These are phyloP conservation scores for Macrophomina phaseolina DNA, from an alignment of 2,329 filamentous ascomycete species.

Conservation along the genomic window DNA sequence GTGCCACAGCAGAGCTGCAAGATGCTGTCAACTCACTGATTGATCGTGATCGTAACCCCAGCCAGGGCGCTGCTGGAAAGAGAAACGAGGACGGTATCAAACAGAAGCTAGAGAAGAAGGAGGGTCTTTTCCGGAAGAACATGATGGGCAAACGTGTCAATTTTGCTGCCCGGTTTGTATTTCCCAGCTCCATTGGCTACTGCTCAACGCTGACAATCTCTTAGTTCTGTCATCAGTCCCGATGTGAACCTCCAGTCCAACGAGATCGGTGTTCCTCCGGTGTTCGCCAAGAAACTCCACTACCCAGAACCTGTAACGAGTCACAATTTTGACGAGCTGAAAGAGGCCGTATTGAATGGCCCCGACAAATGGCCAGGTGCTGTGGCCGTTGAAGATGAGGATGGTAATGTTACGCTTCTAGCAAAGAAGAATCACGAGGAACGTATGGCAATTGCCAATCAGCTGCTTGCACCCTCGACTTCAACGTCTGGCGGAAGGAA, in stretches of 20 bases:
- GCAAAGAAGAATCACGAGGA: conserved; percentile 88
- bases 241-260: conserved; percentile 99
- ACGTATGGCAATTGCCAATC: conserved; percentile 86
- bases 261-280: conserved; percentile 97
- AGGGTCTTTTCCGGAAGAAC: conserved; percentile 96
- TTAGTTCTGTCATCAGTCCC: conserved; percentile 71
- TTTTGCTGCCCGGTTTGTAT: conserved; percentile 90
- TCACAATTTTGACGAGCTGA: conserved; percentile 95
- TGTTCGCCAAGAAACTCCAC: conserved; percentile 94
- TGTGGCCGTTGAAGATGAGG: conserved; percentile 92
- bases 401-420: conserved; percentile 87
- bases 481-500: conserved; percentile 77
- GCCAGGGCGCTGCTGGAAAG: conserved; percentile 77
- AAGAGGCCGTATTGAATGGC: conserved; percentile 95
- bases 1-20: conserved; percentile 82
- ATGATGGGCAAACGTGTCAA: conserved; percentile 99
- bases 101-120: conserved; percentile 97
- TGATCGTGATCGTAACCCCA: conserved; percentile 84
- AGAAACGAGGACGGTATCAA: conserved; percentile 93
- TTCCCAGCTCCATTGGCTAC: too few relatives aligned
- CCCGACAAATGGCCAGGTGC: conserved; percentile 93
- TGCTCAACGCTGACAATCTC: too few relatives aligned
- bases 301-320: conserved; percentile 97
- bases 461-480: conserved; percentile 84
- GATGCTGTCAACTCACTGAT: conserved; percentile 92